Evolutionary conservation across 106 monocot genomes (phyloP), one percentile per base, ranked within the genome.

Genomic region (Apostasia ramifera): DNA sequence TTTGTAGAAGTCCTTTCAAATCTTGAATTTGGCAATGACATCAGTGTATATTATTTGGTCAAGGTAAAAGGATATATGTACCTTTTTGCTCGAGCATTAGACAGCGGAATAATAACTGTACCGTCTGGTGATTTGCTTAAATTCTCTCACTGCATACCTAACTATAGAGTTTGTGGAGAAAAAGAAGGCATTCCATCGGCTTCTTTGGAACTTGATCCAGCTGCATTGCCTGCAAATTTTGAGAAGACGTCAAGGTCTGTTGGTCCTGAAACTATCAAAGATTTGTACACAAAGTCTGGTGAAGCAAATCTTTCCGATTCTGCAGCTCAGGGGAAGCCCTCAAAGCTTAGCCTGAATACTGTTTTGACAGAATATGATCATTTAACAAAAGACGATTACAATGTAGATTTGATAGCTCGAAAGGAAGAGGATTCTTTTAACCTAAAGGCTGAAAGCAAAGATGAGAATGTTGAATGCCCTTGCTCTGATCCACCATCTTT

Each of bases 111-210:
- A 40, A 9, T 55, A 13, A 12, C 51, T 3, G 67, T 90, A 49
- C 65, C 72, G 13, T 48, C 78, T 15, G 59, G 47, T 58, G 85
- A 88, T 59, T 58, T 86, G 0, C 80, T 88, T 14, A 68, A 73
- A 13, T 93, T 88, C 73, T 93, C 92, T n/a, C 92, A 93, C 50
- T 47, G 56, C 73, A 49, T 93, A 52, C 85, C 86, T 52, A 66
- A 79, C 39, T 83, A 81, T 72, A 88, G 74, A 69, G 44, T 88
- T 77, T 72, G 12, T 55, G 87, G 85, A 40, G 13, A 63, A 45
- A 37, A 65, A 3, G 4, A 51, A 51, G 14, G 13, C 8, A 3
- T 15, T 57, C 57, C 57, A 8, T 8, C 11, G 3, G 57, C 6
- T 13, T 57, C 13, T 57, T 15, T 15, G 0, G 57, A 57, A 3